Evolutionary conservation across 2,329 filamentous ascomycete species (phyloP).

Genomic region (Pseudocercospora crystallina): DNA sequence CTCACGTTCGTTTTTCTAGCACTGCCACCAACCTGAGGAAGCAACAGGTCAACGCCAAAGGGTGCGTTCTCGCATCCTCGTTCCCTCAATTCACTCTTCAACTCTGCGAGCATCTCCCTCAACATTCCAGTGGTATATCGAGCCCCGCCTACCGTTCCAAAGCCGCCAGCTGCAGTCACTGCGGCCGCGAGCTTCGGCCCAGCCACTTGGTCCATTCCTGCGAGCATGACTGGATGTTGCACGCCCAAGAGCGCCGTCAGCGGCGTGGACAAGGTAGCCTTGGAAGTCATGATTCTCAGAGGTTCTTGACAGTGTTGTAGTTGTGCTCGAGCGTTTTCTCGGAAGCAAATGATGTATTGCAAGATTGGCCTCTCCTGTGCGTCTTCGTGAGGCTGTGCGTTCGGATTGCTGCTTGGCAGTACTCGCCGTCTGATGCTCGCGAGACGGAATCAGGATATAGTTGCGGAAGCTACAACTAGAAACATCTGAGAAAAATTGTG

Average conservation of each 20-base stretch:
- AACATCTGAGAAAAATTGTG: no score
- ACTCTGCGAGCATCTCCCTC: slow-evolving; percentile 84
- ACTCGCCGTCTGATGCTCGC: no score
- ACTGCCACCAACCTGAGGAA: slow-evolving; percentile 88
- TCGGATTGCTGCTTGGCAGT: no score
- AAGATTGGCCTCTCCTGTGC: no score
- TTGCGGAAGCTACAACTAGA: no score
- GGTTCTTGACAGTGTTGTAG: no score
- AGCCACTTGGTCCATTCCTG: slow-evolving; percentile 97
- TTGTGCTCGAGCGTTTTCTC: no score
- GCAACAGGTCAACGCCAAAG: slow-evolving; percentile 87
- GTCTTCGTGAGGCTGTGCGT: no score
- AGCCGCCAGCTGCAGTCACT: slow-evolving; percentile 90
- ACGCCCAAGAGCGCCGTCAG: slow-evolving; percentile 94
- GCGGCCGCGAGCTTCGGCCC: slow-evolving; percentile 93
- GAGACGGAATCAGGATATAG: no score
- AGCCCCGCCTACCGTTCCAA: slow-evolving; percentile 91
- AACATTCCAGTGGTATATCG: slow-evolving; percentile 97
- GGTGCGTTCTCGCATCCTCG: slow-evolving; percentile 70
- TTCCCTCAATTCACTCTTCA: slow-evolving; percentile 79
- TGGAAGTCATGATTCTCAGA: no score
- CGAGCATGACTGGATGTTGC: slow-evolving; percentile 89
- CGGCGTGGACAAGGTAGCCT: slow-evolving; percentile 54
- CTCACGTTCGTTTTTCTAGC: slow-evolving; percentile 72
- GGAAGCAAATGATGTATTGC: no score